phyloP scores from a whole-genome alignment of 208 protist genomes.

The Herpetomonas samuelpessoai region DNA sequence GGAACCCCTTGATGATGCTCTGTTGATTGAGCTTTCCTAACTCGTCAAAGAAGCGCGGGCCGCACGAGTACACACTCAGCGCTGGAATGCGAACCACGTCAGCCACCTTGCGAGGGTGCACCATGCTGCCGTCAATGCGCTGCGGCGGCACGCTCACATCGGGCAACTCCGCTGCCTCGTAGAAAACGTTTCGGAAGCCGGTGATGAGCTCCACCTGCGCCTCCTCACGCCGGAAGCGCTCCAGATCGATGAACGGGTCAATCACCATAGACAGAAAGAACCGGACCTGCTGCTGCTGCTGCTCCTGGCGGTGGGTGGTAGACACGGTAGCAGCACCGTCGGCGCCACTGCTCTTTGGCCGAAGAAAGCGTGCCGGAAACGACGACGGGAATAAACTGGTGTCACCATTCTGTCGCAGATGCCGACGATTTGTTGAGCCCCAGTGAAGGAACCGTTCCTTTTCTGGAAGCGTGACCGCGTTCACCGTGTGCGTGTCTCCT shows the following conservation, averaged over 20 bases:
- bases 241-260: constrained; percentile 65
- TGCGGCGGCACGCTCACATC: background rate
- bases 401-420: constrained; percentile 68
- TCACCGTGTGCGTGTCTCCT: no score
- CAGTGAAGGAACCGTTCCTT: background rate
- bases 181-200: constrained; percentile 84
- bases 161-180: constrained; percentile 66
- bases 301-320: background rate
- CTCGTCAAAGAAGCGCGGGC: constrained; percentile 44
- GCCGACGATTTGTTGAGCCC: constrained; percentile 15
- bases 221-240: constrained; percentile 73
- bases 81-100: constrained; percentile 76
- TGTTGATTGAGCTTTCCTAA: constrained; percentile 86
- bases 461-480: background rate
- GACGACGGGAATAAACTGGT: constrained; percentile 39
- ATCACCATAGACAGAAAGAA: constrained; percentile 48
- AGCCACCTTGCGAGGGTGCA: constrained; percentile 14
- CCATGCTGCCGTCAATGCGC: background rate
- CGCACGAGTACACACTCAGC: constrained; percentile 53
- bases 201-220: constrained; percentile 89
- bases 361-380: constrained; percentile 1
- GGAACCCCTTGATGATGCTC: constrained; percentile 83
- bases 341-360: background rate
- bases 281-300: constrained; percentile 14
- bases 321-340: no score